Base-by-base conservation (phyloP, 306 rosid genomes). In the Vicia faba region DNA sequence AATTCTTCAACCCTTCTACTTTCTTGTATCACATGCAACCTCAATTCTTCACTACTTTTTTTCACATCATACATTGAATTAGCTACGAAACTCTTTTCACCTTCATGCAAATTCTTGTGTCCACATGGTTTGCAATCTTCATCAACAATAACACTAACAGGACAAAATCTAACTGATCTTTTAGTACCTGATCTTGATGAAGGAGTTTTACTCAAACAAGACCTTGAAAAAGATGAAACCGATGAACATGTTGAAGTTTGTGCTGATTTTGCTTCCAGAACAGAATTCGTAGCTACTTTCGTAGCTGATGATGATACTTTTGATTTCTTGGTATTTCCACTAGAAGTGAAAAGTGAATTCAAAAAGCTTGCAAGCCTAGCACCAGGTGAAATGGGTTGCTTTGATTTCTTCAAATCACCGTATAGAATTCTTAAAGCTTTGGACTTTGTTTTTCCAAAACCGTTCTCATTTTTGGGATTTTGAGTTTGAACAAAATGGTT, bases 371-470 rank as follows among this genome's bases (percentile, higher is more conserved):
- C 83, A 7, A 95, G 88, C 8, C 70, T 76, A 0, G 89, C 95
- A 1, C 99, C 99, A 4, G 99, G 99, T 3, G 99, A 95, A 60
- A 82, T 79, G 5, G 99, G 99, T 79, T 88, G 97, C 75, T 84
- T 88, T 45, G 88, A 77, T 70, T 88, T 95, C 81, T 86, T 95
- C 86, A 93, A 68, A 15, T 93, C 97, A 1, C 89, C 90, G 55
- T 95, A 79, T 3, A 82, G 79, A 73, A 88, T 88, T 78, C 89
- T 90, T 59, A 89, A 60, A 11, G 97, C 95, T 63, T 73, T 95
- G 28, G 89, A 81, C 54, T 88, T 95, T 5, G 95, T 85, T 78
- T 88, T 95, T 8, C 78, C 87, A 9, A 78, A 86, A 3, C 87
- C 79, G 40, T 80, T 90, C 38, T 88, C 92, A 7, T 76, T 78